Conservation (phyloP, 129 eudicot species). For the Lonicera japonica region DNA sequence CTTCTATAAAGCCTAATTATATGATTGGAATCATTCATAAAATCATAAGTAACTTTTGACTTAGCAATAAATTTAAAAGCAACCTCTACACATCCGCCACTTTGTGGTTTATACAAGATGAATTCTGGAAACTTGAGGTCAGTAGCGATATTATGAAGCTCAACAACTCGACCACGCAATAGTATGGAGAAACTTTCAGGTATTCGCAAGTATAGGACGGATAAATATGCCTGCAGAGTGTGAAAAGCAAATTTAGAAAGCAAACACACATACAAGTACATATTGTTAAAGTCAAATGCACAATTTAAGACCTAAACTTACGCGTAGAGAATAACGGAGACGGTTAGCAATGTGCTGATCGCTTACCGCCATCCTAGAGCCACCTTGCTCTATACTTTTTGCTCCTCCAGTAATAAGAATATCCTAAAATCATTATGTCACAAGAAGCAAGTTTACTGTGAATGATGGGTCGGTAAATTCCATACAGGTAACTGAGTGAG, state of each 20-base stretch:
- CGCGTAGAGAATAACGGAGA: slow-evolving; percentile 75
- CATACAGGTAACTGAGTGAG: slow-evolving; percentile 2
- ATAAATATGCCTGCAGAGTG: slow-evolving; percentile 62
- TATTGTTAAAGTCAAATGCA: background rate
- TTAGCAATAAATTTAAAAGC: slow-evolving; percentile 10
- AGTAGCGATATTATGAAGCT: slow-evolving; percentile 56
- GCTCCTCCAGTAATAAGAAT: slow-evolving; percentile 47
- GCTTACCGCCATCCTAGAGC: slow-evolving; percentile 22
- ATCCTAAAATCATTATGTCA: slow-evolving; percentile 43
- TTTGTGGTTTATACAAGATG: slow-evolving; percentile 79
- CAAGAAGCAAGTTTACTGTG: background rate
- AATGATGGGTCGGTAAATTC: background rate
- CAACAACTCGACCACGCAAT: slow-evolving; percentile 62
- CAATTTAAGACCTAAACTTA: slow-evolving; percentile 28
- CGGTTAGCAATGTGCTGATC: slow-evolving; percentile 68
- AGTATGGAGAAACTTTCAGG: slow-evolving; percentile 53
- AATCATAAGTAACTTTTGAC: background rate
- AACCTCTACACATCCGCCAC: slow-evolving; percentile 51
- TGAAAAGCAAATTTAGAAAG: slow-evolving; percentile 5
- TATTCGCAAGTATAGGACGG: slow-evolving; percentile 66
- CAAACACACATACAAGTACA: background rate
- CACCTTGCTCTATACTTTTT: slow-evolving; percentile 16
- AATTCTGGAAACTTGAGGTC: slow-evolving; percentile 77
- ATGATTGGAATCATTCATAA: background rate
- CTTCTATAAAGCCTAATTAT: too few relatives aligned